These are phyloP conservation scores for Aspergillus sojae DNA, from an alignment of 2,329 filamentous ascomycete genomes.

Conservation along the genomic window DNA sequence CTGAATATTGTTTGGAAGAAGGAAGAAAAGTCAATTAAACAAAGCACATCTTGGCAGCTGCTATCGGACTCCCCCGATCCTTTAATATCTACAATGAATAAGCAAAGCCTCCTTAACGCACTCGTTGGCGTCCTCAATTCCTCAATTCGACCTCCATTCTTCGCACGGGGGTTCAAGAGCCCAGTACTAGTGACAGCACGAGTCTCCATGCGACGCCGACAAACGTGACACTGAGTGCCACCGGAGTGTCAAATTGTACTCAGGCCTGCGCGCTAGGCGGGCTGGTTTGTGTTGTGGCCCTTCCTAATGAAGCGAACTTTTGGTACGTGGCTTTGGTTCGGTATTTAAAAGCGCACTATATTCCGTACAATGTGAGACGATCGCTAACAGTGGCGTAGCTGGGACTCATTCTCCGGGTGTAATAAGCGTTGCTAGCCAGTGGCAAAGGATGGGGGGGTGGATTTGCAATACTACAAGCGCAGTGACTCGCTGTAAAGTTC, in stretches of 20 bases:
- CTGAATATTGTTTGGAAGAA: neutral
- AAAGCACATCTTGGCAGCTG: neutral
- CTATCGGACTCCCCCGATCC: no score
- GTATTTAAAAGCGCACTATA: neutral
- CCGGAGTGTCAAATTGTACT: constrained; percentile 14
- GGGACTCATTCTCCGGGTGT: constrained; percentile 23
- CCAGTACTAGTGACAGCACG: neutral
- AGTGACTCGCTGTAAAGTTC: constrained; percentile 10
- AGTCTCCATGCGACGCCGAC: neutral
- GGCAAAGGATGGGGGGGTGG: neutral
- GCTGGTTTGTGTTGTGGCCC: constrained; percentile 28
- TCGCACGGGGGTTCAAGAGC: neutral
- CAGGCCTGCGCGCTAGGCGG: constrained; percentile 28
- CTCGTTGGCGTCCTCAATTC: neutral
- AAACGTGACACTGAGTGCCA: neutral
- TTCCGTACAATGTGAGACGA: neutral
- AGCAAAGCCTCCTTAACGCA: neutral
- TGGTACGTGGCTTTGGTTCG: constrained; percentile 23
- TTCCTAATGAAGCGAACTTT: constrained; percentile 28
- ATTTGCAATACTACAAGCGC: neutral
- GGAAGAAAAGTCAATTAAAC: neutral
- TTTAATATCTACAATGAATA: neutral
- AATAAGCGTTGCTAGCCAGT: constrained; percentile 19
- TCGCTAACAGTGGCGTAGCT: constrained; percentile 14
- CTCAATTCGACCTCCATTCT: neutral